Base-by-base conservation (phyloP, 2,329 filamentous ascomycete species). In the Stachybotrys chartarum region DNA sequence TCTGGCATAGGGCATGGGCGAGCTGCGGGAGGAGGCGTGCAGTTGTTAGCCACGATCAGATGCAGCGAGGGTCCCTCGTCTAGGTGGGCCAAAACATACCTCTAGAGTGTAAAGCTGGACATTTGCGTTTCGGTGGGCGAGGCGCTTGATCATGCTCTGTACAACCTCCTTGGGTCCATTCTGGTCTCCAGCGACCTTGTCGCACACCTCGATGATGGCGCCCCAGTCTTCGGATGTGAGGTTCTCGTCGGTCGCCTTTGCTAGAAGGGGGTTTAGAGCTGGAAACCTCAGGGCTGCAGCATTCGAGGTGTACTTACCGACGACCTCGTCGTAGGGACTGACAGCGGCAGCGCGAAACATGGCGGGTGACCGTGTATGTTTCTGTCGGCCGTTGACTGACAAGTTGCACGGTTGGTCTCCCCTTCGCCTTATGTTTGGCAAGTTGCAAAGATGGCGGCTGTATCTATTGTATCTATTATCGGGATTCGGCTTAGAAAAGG, bases 91-190 rank as follows among this genome's bases (percentile, higher is more conserved):
- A 16, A 17, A 6, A 64, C 75, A 49, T 67, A 89, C 86, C 80
- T 95, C 91, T 57, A 97, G 84, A 12, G 92, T 96, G 72, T 97
- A 97, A 18, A 97, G 84, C 74, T 97, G 92, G 30, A 97, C 92
- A 71, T 97, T 96, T 59, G 92, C 92, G 72, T 97, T 97, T 63
- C 92, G 87, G 72, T 97, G 91, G 55, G 91, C 91, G 55, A 97
- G 80, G 47, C 92, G 83, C 77, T 93, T 95, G 74, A 97, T 96
- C 77, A 97, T 83, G 67, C 90, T 88, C 66, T 91, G 88, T 54
- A 95, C 89, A 14, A 86, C 91, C 75, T 95, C 89, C 76, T 93
- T 93, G 61, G 89, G 81, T 30, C 81, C 82, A 62, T 80, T 82
- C 54, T 69, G 62, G 59, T 84, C 80, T 63, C 70, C 71, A 18